Evolutionary conservation across 2,329 filamentous ascomycete species (phyloP).

Genomic region (Colletotrichum somersetense): DNA sequence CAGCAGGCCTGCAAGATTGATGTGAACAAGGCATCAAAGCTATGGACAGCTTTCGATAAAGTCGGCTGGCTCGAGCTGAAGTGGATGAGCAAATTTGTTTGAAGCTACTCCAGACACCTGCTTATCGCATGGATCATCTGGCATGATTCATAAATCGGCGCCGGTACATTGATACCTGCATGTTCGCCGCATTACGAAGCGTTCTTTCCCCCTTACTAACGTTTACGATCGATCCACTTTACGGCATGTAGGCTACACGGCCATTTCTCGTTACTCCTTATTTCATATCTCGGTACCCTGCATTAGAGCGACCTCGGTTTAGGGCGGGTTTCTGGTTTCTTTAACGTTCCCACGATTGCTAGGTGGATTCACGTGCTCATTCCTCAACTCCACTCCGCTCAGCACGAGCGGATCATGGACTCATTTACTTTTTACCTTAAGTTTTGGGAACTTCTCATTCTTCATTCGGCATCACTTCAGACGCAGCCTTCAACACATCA

Average conservation of each 20-base stretch:
- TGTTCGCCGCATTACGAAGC: background rate
- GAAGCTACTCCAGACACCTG: slow-evolving; percentile 32
- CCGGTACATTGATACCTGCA: background rate
- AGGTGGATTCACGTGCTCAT: background rate
- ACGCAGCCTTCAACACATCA: slow-evolving; percentile 35
- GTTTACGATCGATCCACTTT: slow-evolving; percentile 1
- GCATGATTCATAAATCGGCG: slow-evolving; percentile 41
- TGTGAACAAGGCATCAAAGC: slow-evolving; percentile 95
- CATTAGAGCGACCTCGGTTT: slow-evolving; percentile 37
- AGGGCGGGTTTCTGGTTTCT: slow-evolving; percentile 11
- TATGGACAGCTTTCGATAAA: slow-evolving; percentile 90
- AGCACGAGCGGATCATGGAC: background rate
- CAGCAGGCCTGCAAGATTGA: slow-evolving; percentile 99
- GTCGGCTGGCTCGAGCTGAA: slow-evolving; percentile 81
- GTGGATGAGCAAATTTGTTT: slow-evolving; percentile 57
- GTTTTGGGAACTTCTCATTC: slow-evolving; percentile 6
- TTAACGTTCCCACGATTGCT: background rate
- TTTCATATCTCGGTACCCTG: slow-evolving; percentile 13
- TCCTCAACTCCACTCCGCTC: background rate
- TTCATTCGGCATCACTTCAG: slow-evolving; percentile 34
- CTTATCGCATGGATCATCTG: slow-evolving; percentile 41
- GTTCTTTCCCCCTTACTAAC: background rate
- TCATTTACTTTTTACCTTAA: background rate
- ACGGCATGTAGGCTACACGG: slow-evolving; percentile 3
- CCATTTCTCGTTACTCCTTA: background rate